Evolutionary conservation across 805 yeast genomes (phyloP), one percentile per base, ranked within the genome.

Genomic region (Ogataea thermomethanolica): DNA sequence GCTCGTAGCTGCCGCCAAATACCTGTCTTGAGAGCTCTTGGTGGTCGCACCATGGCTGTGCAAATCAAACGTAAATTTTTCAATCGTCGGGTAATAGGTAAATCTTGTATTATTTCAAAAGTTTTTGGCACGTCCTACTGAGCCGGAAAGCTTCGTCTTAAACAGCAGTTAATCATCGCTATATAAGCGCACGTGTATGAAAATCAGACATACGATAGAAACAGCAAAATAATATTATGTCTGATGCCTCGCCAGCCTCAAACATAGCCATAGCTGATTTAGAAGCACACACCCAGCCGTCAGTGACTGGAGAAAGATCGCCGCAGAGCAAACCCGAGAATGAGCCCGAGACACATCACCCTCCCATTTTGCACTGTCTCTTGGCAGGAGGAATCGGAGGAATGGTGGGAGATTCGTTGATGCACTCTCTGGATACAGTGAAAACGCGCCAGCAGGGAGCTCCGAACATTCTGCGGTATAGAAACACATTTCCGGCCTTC

Each of bases 381-480:
- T 40, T 89, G 28, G 96, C 97, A 0, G 99, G 99, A 29, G 97
- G 95, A 0, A 64, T 91, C 35, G 99, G 99, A 7, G 99, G 98
- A 1, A 81, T 86, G 39, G 76, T 90, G 27, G 98, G 97, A 10
- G 99, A 91, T 55, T 74, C 93, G 1, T 66, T 78, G 23, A 93
- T 93, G 97, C 97, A 93, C 63, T 90, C 98, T 0, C 65, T 93
- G 25, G 99, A 93, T 58, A 93, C 99, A 0, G 96, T 93, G 24
- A 93, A 93, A 60, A 93, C 99, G 2, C 72, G 99, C 47, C 99
- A 93, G 61, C 99, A 93, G 59, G 98, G 96, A n/a, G 85, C 95
- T 4, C 81, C 85, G 15, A 68, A 71, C 48, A 73, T 73, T 14
- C 48, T 67, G 6, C 84, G 86, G 60, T 91, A 91, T 62, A 73